Percentiles rank a stretch among this genome's conserved stretches.
phyloP scores from a whole-genome alignment of 2,329 filamentous ascomycete species.

The Fusarium sp. region DNA sequence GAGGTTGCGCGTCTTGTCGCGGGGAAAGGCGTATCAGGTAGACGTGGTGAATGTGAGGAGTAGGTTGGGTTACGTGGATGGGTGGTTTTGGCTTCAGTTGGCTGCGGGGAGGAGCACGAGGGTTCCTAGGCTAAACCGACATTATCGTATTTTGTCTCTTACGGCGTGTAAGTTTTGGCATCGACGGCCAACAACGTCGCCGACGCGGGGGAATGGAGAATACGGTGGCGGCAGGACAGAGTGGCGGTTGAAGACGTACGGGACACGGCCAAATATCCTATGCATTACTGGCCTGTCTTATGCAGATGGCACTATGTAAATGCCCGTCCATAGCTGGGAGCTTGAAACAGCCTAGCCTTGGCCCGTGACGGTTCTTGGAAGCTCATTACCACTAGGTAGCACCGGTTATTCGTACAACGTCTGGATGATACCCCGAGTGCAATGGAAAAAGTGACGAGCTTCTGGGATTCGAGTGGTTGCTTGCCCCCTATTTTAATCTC shows the following conservation, averaged over 20 bases:
- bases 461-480: constrained; percentile 25
- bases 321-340: not conserved
- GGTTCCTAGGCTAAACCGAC: constrained; percentile 1
- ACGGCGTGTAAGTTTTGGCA: not conserved
- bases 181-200: not conserved
- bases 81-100: not conserved
- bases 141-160: constrained; percentile 16
- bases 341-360: not conserved
- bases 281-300: constrained; percentile 32
- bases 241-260: not conserved
- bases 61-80: constrained; percentile 21
- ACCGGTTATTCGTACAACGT: constrained; percentile 6
- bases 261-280: constrained; percentile 18
- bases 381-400: constrained; percentile 5
- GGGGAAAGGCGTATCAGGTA: constrained; percentile 38
- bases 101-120: not conserved
- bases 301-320: constrained; percentile 12
- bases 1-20: constrained; percentile 27
- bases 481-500: constrained; percentile 39
- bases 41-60: constrained; percentile 17
- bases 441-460: constrained; percentile 27
- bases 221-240: not conserved
- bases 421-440: constrained; percentile 18
- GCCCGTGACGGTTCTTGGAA: not conserved
- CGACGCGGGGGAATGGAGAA: constrained; percentile 3